Base-by-base conservation (phyloP, 106 monocot species). In the Cymbidium sinense region DNA sequence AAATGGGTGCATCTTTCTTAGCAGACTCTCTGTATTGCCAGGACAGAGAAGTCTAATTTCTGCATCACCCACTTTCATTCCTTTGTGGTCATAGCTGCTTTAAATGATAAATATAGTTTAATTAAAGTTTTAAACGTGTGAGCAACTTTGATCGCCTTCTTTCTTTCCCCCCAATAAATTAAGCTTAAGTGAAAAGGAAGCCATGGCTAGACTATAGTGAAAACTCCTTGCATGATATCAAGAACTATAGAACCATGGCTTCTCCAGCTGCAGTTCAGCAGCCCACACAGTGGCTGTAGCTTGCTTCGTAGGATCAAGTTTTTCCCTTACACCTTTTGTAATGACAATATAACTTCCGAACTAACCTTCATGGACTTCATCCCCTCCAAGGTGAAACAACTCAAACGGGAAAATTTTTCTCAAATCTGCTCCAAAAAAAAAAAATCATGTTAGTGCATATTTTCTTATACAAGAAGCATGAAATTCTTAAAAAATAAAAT, bases 321-420 rank as follows among this genome's bases (percentile, higher is more conserved):
- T 31, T 74, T 19, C 19, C 1, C 20, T 34, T 37, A 44, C 3
- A 34, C 18, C 11, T 17, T 80, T 17, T 34, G 0, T 80, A 52
- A 43, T 73, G n/a, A 73, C 27, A 19, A 79, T 43, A 33, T 50
- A 71, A 33, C 43, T n/a, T 34, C 39, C 33, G 67, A 75, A 70
- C 82, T 75, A 47, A 99, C 95, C 99, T 87, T 88, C 87, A 80
- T 95, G 78, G 4, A 99, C 99, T 85, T 99, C 99, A 85, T 95
- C 99, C 4, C 99, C 99, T 44, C 99, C 99, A 80, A 99, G 86
- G 78, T 99, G 99, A 81, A 99, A 99, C 23, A 95, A 70, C 67
- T 76, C 99, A 76, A 99, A 95, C 41, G 99, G 94, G 69, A 99
- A 99, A 77, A 99, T 91, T 80, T 89, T 93, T 54, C 86, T 90